Conservation (phyloP, 2,329 filamentous ascomycete species). For the Diaporthe citriasiana region DNA sequence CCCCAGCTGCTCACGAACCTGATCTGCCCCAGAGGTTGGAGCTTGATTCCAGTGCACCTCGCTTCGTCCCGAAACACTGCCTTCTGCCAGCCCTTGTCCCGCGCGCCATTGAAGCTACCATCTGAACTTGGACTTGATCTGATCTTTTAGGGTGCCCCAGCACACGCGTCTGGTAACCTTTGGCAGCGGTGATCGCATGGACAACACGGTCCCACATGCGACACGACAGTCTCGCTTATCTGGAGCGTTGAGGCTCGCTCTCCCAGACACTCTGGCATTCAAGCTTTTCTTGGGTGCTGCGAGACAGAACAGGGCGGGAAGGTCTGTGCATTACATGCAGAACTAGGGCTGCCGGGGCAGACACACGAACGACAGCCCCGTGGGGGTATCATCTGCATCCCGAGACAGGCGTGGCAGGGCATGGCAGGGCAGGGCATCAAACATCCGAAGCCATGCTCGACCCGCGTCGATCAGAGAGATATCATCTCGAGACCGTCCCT, state of each 20-base stretch:
- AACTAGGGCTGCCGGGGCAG: not conserved
- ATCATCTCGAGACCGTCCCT: conserved; percentile 26
- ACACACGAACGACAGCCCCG: conserved; percentile 33
- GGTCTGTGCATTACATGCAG: conserved; percentile 23
- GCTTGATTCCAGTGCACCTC: conserved; percentile 16
- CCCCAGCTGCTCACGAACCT: conserved; percentile 26
- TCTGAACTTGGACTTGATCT: conserved; percentile 13
- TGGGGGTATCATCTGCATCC: conserved; percentile 31
- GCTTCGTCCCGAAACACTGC: conserved; percentile 31
- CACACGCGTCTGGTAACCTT: not conserved
- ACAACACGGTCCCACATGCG: conserved; percentile 37
- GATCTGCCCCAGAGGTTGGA: conserved; percentile 10
- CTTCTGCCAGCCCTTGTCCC: not conserved
- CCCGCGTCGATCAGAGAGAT: conserved; percentile 21
- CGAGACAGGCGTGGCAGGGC: conserved; percentile 26
- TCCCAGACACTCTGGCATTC: conserved; percentile 32
- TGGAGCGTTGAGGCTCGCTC: conserved; percentile 13
- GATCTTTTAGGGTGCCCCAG: conserved; percentile 20
- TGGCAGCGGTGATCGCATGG: conserved; percentile 25
- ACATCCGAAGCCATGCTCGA: conserved; percentile 23
- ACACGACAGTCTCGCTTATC: conserved; percentile 32
- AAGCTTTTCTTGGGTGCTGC: conserved; percentile 22
- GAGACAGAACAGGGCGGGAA: not conserved
- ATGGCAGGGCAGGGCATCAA: conserved; percentile 16
- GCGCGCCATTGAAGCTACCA: conserved; percentile 17